Evolutionary conservation across 208 protist genomes (phyloP).

Genomic region (Crithidia sp.): DNA sequence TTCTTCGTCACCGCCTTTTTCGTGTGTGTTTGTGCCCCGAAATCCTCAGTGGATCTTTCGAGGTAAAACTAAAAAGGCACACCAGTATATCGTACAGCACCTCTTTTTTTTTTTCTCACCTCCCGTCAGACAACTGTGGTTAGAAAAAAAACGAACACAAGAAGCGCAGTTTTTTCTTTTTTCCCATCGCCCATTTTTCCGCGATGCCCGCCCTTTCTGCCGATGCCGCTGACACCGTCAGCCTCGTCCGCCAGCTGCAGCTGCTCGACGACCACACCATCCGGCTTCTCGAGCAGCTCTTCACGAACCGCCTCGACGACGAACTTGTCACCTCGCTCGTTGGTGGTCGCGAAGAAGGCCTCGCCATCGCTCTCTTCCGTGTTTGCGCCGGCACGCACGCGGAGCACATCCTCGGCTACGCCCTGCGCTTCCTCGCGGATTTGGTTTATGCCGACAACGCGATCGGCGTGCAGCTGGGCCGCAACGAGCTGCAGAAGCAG

Average conservation of each 20-base stretch:
- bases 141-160: no score
- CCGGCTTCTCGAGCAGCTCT: conserved; percentile 79
- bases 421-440: conserved; percentile 83
- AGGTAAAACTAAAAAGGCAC: no score
- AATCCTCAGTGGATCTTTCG: no score
- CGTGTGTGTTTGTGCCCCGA: background rate
- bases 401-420: conserved; percentile 58
- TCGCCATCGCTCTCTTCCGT: conserved; percentile 69
- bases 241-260: conserved; percentile 66
- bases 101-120: conserved; percentile 2
- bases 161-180: background rate
- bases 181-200: background rate
- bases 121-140: background rate
- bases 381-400: conserved; percentile 51
- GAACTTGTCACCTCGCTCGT: conserved; percentile 65
- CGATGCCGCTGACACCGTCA: conserved; percentile 71
- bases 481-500: conserved; percentile 35
- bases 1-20: background rate
- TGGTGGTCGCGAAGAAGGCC: conserved; percentile 48
- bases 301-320: conserved; percentile 61
- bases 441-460: conserved; percentile 47
- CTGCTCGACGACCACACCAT: conserved; percentile 66
- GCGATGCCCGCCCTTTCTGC: conserved; percentile 69
- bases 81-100: background rate
- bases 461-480: conserved; percentile 64